Conservation (phyloP, 192 early-diverging fungal species). For the Umbelopsis ramanniana region DNA sequence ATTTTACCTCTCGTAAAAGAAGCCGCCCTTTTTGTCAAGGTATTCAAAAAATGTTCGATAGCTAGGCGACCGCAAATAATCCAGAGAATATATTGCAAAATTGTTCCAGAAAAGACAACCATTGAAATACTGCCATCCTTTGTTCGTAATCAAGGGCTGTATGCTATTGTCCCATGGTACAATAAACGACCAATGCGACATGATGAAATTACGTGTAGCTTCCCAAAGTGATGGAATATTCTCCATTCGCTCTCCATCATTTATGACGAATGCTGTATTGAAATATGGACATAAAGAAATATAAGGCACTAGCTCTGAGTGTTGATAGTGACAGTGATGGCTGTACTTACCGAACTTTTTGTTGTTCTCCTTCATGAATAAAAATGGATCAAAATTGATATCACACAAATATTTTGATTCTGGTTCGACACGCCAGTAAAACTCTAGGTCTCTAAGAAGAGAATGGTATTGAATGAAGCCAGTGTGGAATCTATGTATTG, state of each 20-base stretch:
- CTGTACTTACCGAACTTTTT: conserved; percentile 63
- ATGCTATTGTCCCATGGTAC: conserved; percentile 38
- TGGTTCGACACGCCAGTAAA: conserved; percentile 85
- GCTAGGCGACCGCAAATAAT: conserved; percentile 64
- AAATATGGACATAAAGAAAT: no score
- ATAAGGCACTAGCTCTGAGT: no score
- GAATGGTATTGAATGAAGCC: conserved; percentile 80
- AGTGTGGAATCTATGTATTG: conserved; percentile 52
- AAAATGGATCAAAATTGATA: conserved; percentile 78
- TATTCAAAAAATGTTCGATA: conserved; percentile 74
- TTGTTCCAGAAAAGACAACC: conserved; percentile 80
- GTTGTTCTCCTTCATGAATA: conserved; percentile 69
- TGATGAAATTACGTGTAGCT: conserved; percentile 53
- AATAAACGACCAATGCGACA: conserved; percentile 48
- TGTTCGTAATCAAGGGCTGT: conserved; percentile 56
- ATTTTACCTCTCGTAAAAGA: conserved; percentile 79
- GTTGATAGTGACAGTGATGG: no score
- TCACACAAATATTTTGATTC: conserved; percentile 78
- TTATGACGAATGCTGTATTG: conserved; percentile 51
- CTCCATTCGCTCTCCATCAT: conserved; percentile 55
- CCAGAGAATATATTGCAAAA: conserved; percentile 81
- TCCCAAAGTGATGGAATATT: conserved; percentile 78
- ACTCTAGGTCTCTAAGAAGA: conserved; percentile 70
- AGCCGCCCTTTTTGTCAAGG: conserved; percentile 79
- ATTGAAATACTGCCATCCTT: conserved; percentile 56